Evolutionary conservation across 2,329 filamentous ascomycete genomes (phyloP), one percentile per base, ranked within the genome.

Genomic region (Trichoderma sp.): DNA sequence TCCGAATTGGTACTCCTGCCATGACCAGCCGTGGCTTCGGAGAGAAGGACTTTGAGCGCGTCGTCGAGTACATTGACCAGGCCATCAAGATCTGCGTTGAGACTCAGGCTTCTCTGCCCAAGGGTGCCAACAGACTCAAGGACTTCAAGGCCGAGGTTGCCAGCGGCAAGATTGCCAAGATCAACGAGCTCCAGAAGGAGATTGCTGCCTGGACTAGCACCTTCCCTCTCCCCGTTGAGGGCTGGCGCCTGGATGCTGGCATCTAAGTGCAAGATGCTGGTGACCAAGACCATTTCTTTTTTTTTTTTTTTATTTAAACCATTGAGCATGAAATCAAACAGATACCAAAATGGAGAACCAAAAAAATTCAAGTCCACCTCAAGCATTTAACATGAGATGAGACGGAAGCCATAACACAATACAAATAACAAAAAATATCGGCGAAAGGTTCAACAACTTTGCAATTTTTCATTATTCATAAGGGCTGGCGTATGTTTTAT

Each of bases 81-180:
- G 87, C 89, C 81, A 92, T 98, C 86, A 92, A 92, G 85, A 87
- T 98, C 78, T 92, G 91, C 87, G 93, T 94, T 87, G 90, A 94
- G 78, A 86, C 97, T 76, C 96, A 98, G 86, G 85, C 79, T 70
- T 84, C 86, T 72, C 88, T 98, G 28, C 95, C 96, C 81, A 97
- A 97, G 89, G 92, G 96, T 82, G 93, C 93, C 77, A 99, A 98
- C 90, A 97, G 96, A 90, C 92, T 97, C 81, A 98, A 98, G 90
- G 96, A 99, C 86, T 98, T 99, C 91, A 96, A 95, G 87, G 90
- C 89, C 79, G 95, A 93, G 88, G 93, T 97, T 71, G 88, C 91
- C 69, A 84, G 86, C 74, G 94, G 93, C 72, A 87, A 91, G 77
- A 86, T 97, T 59, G 82, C 88, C 71, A 92, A 94, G 85, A 95